These are phyloP conservation scores for Blastocystis sp. DNA, from an alignment of 352 stramenopile species.

Conservation along the genomic window DNA sequence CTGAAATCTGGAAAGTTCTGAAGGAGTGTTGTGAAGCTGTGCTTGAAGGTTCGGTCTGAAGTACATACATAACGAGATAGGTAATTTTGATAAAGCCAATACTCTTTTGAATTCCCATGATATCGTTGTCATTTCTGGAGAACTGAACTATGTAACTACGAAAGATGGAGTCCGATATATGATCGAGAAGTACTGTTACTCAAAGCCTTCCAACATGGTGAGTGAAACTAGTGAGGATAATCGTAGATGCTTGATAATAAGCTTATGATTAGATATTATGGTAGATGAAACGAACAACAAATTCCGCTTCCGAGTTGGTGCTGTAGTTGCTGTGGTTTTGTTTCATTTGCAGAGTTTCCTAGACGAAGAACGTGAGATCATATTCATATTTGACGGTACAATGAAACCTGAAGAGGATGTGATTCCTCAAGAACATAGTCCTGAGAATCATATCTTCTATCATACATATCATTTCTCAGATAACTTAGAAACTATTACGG, in stretches of 20 bases:
- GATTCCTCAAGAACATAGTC: slow-evolving; percentile 27
- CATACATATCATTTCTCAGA: slow-evolving; percentile 47
- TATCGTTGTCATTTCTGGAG: slow-evolving; percentile 20
- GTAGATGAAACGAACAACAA: neutral
- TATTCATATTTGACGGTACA: neutral
- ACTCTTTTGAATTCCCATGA: neutral
- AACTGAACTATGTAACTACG: neutral
- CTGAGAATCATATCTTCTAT: slow-evolving; percentile 38
- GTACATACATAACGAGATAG: neutral
- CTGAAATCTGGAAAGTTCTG: neutral
- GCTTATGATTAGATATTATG: neutral
- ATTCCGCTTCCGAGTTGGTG: slow-evolving; percentile 47
- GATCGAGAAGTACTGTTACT: slow-evolving; percentile 48
- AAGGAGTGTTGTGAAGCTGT: slow-evolving; percentile 6
- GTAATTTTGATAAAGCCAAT: neutral
- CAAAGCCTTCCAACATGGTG: slow-evolving; percentile 1
- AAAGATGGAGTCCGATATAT: neutral
- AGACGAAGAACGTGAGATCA: neutral
- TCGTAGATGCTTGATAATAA: neutral
- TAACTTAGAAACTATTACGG: slow-evolving; percentile 16
- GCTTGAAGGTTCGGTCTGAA: neutral
- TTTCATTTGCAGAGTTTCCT: slow-evolving; percentile 17
- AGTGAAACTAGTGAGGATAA: neutral
- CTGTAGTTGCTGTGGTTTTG: slow-evolving; percentile 29
- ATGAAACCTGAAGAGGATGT: neutral